Conservation (phyloP, 768 basidiomycete species). For the Xerocomus spinulosus region DNA sequence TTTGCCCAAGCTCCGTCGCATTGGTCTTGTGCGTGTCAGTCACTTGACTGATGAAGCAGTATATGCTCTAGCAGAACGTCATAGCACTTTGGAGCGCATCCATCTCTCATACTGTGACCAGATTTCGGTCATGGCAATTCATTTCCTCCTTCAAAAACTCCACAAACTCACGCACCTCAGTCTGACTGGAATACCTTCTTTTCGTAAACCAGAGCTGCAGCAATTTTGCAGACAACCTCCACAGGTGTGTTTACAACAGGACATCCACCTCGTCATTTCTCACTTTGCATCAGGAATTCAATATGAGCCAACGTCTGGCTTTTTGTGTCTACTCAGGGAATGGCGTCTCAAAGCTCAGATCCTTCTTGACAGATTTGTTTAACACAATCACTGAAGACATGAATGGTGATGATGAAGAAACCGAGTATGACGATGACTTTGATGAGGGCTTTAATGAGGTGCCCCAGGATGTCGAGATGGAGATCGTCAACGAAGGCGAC, state of each 20-base stretch:
- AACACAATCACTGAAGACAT: slow-evolving; percentile 68
- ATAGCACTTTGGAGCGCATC: slow-evolving; percentile 87
- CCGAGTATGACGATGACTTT: slow-evolving; percentile 54
- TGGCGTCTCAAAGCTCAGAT: slow-evolving; percentile 78
- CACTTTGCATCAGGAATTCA: slow-evolving; percentile 70
- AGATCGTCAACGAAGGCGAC: slow-evolving; percentile 36
- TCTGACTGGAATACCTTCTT: slow-evolving; percentile 93
- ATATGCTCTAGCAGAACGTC: slow-evolving; percentile 79
- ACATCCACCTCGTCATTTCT: background rate
- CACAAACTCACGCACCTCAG: slow-evolving; percentile 91
- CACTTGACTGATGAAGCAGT: slow-evolving; percentile 94
- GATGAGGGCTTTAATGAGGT: slow-evolving; percentile 34
- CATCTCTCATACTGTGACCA: slow-evolving; percentile 98
- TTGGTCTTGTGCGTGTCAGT: slow-evolving; percentile 90
- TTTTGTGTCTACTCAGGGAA: slow-evolving; percentile 97
- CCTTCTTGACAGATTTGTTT: slow-evolving; percentile 72
- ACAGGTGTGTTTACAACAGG: slow-evolving; percentile 47
- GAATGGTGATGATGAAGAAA: slow-evolving; percentile 62
- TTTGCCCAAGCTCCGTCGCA: slow-evolving; percentile 85
- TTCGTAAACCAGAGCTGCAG: slow-evolving; percentile 80
- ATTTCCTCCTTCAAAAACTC: slow-evolving; percentile 85
- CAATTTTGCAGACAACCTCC: slow-evolving; percentile 88
- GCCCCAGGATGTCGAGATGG: slow-evolving; percentile 29
- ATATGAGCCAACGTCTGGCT: slow-evolving; percentile 76
- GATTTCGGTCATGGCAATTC: slow-evolving; percentile 86